Conservation (phyloP, 495 filamentous ascomycete genomes). For the Podospora anserina region DNA sequence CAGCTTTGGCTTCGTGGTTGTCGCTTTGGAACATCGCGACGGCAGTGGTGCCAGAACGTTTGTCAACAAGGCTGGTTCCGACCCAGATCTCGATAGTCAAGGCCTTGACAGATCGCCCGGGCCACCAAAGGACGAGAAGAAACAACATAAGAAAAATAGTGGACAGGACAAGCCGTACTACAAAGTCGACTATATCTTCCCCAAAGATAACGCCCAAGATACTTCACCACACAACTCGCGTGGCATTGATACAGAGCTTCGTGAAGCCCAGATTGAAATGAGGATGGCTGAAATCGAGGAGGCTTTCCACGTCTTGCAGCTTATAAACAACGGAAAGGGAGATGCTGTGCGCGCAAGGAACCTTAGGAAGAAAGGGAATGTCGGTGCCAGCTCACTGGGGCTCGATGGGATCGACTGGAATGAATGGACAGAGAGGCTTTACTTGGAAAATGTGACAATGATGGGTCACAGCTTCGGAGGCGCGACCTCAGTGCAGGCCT, state of each 20-base stretch:
- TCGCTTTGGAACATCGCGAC: constrained; percentile 68
- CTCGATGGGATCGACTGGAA: constrained; percentile 39
- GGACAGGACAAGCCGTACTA: constrained; percentile 27
- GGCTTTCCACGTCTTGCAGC: constrained; percentile 50
- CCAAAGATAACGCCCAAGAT: constrained; percentile 40
- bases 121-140: constrained; percentile 9
- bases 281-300: constrained; percentile 61
- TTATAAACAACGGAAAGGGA: constrained; percentile 50
- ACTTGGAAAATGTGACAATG: constrained; percentile 55
- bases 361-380: constrained; percentile 47
- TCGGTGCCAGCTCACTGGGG: constrained; percentile 49
- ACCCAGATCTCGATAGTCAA: constrained; percentile 24
- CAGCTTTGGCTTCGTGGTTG: constrained; percentile 62
- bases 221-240: constrained; percentile 35
- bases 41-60: constrained; percentile 61
- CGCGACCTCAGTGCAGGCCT: constrained; percentile 58
- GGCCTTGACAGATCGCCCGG: constrained; percentile 18
- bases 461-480: constrained; percentile 67
- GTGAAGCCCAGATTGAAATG: constrained; percentile 59
- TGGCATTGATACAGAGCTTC: constrained; percentile 38
- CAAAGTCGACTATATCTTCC: constrained; percentile 46
- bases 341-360: constrained; percentile 44
- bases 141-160: constrained; percentile 4
- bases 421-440: constrained; percentile 39
- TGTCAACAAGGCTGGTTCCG: constrained; percentile 39